phyloP scores from a whole-genome alignment of 139 green algal genomes.

The Chlorella sp. region DNA sequence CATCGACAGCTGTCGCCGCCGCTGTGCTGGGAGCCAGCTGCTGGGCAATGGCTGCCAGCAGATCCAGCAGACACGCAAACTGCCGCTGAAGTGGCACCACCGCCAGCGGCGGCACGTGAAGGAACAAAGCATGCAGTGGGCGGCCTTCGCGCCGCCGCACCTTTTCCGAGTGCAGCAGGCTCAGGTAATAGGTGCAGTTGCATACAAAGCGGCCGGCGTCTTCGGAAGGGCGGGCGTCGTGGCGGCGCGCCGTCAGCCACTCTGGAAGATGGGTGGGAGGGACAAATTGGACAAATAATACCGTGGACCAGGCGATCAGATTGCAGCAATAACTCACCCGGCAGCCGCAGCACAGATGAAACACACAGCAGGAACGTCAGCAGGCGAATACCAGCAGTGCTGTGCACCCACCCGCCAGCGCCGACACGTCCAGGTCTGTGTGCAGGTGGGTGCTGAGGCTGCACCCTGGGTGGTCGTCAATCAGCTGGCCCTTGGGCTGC shows the following conservation, averaged over 20 bases:
- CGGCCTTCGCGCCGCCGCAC: background rate
- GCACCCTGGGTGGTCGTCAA: background rate
- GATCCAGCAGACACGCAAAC: conserved; percentile 45
- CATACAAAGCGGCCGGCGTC: conserved; percentile 62
- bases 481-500: conserved; percentile 13
- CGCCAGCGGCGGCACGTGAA: conserved; percentile 66
- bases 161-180: conserved; percentile 22
- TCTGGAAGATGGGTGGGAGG: background rate
- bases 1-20: background rate
- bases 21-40: background rate
- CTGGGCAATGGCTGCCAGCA: conserved; percentile 23
- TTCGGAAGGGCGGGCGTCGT: background rate
- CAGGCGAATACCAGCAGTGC: too few relatives aligned
- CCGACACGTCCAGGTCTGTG: conserved; percentile 1
- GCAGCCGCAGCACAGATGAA: too few relatives aligned
- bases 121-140: conserved; percentile 56
- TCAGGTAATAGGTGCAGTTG: conserved; percentile 51
- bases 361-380: background rate
- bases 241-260: background rate
- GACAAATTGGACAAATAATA: too few relatives aligned
- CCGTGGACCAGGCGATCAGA: too few relatives aligned
- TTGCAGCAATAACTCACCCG: background rate
- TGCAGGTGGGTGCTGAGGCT: background rate
- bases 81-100: conserved; percentile 38
- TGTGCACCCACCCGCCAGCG: conserved; percentile 19